phyloP scores from a whole-genome alignment of 108 stramenopile genomes.

The Nitzschia sp. region DNA sequence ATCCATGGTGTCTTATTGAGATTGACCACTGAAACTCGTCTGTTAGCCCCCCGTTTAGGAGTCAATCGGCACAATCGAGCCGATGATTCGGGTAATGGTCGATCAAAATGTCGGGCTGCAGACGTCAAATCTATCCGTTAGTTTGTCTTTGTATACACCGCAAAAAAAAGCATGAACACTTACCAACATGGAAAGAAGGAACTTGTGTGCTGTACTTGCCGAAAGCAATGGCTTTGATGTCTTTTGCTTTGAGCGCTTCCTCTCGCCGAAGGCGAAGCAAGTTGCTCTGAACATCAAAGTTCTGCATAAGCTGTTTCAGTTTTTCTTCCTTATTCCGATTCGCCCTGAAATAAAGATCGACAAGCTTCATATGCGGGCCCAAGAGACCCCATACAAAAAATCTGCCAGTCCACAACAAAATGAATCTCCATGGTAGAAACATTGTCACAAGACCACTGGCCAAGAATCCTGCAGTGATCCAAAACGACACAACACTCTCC shows the following conservation, averaged over 20 bases:
- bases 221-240: conserved; percentile 62
- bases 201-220: conserved; percentile 51
- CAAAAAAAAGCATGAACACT: neutral
- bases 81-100: conserved; percentile 67
- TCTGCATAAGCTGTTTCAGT: conserved; percentile 26
- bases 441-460: conserved; percentile 48
- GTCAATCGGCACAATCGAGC: conserved; percentile 49
- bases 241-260: conserved; percentile 70
- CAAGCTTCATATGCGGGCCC: conserved; percentile 74
- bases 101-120: conserved; percentile 62
- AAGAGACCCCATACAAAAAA: conserved; percentile 64
- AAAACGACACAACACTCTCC: conserved; percentile 66
- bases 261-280: conserved; percentile 56
- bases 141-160: neutral
- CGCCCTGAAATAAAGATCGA: conserved; percentile 48
- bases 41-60: neutral
- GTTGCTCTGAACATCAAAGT: conserved; percentile 28
- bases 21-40: conserved; percentile 13
- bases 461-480: conserved; percentile 56
- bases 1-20: conserved; percentile 8
- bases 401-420: conserved; percentile 60
- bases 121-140: neutral
- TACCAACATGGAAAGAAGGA: conserved; percentile 46
- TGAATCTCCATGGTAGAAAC: conserved; percentile 66
- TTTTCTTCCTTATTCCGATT: conserved; percentile 28